Evolutionary conservation across 2,329 filamentous ascomycete genomes (phyloP), one percentile per base, ranked within the genome.

Genomic region (Xylariaceae sp.): DNA sequence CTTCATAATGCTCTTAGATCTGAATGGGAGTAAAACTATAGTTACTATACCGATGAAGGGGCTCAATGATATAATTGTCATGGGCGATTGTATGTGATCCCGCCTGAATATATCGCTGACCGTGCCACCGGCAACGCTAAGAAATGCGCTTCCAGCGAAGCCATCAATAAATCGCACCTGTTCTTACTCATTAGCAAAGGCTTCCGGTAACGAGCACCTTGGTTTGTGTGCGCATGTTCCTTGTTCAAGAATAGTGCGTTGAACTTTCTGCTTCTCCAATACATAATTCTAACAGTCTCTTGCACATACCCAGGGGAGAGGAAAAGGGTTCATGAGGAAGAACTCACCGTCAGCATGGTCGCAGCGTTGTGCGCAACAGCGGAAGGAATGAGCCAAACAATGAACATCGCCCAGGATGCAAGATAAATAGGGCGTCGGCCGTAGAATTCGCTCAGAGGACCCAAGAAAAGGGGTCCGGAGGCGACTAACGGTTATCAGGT

Each of bases 341-440:
- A 42, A 64, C 64, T 47, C 58, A 67, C 65, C 13, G 95, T 74
- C 48, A 96, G 73, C 76, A 95, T 83, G 5, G 89, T 94, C 61
- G 83, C 73, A n/a, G 92, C 87, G 65, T 95, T 95, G 51, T 76
- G 74, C n/a, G 88, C 87, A 18, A 92, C 84, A 0, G 90, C 90
- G 59, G 86, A 88, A 19, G 90, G 90, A 47, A 95, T 83, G 53
- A 94, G 73, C 81, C 87, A 95, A 57, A 95, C 80, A 46, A 91
- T 64, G 68, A 92, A 95, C 61, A 88, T 79, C 2, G 77, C 68
- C 70, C 91, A 92, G 0, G 88, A 87, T 19, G 77, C 72, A 34
- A 95, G 77, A 68, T 95, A 96, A 65, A 95, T 88, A 21, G 86
- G 87, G 45, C 89, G 77, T 15, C 91, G 82, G 40, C 91, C 91